These are phyloP conservation scores for Phytophthora idaei DNA, from an alignment of 352 stramenopile genomes.

Conservation along the genomic window DNA sequence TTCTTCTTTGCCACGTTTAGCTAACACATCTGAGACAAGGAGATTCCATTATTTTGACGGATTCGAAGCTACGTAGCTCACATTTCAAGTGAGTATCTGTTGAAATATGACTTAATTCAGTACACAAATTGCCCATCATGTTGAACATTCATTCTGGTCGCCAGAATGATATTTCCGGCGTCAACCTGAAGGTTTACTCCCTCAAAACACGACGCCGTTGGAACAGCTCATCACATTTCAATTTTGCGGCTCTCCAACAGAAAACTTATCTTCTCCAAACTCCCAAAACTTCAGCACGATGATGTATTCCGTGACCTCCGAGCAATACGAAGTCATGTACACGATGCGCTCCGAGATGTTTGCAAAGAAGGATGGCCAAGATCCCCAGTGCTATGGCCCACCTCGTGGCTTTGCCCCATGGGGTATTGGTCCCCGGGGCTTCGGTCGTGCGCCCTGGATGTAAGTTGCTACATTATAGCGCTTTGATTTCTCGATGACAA, in stretches of 20 bases:
- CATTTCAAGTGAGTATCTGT: too few relatives aligned
- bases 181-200: slow-evolving; percentile 9
- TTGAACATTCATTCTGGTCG: slow-evolving; percentile 18
- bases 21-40: too few relatives aligned
- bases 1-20: too few relatives aligned
- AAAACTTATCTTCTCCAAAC: background rate
- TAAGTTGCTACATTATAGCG: background rate
- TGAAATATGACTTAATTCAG: background rate
- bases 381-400: slow-evolving; percentile 1
- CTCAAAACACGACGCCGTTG: background rate
- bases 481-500: background rate
- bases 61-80: too few relatives aligned
- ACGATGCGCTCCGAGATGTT: slow-evolving; percentile 30
- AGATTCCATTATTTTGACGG: too few relatives aligned
- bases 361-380: slow-evolving; percentile 4
- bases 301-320: slow-evolving; percentile 11
- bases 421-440: slow-evolving; percentile 8
- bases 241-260: background rate
- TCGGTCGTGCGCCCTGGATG: slow-evolving; percentile 15
- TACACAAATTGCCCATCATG: background rate
- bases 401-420: slow-evolving; percentile 13
- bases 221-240: slow-evolving; percentile 5
- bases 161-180: background rate
- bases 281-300: background rate
- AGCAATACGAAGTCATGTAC: slow-evolving; percentile 26